Evolutionary conservation across 192 early-diverging fungal genomes (phyloP), one percentile per base, ranked within the genome.

Genomic region (Coemansia sp.): DNA sequence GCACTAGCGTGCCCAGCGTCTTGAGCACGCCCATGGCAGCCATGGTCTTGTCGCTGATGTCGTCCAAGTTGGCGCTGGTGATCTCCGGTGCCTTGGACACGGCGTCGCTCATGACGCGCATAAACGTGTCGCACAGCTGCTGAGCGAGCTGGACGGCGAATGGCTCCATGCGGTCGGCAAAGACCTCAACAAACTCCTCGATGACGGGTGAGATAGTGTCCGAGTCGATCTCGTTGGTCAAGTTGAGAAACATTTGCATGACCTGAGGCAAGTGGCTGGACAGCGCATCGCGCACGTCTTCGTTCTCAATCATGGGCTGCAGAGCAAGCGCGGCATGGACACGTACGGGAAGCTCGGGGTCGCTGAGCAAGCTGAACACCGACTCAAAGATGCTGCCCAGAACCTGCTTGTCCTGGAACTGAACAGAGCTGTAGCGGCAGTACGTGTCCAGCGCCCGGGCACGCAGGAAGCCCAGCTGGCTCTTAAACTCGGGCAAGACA

Each of bases 171-270:
- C 94, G 88, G 37, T 93, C 88, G 28, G 95, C 86, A 85, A 93
- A 99, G 24, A 91, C 87, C 66, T 91, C 92, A 5, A 98, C 94
- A 76, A 99, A 88, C 62, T 88, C 87, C 59, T 97, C 94, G 85
- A 98, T 93, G 35, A 94, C 90, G 26, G 77, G 79, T 0, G 94
- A 85, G 6, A 99, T 83, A 7, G 90, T 92, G 69, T 97, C 95
- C 69, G 94, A 86, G 77, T 99, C 95, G 59, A 97, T 93, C 72
- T 95, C 86, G 83, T 95, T 94, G 0, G 91, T 96, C 60, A 97
- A 82, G 38, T 88, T 85, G 50, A 99, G 76, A 46, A 98, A 84
- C 51, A 85, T 86, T 72, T 94, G 89, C 90, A 99, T 97, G 33
- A 97, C 87, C 43, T 88, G 81, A 34, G 93, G 89, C n/a, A 95